These are phyloP conservation scores for Sporobolomyces pararoseus DNA, from an alignment of 768 basidiomycete species.

Conservation along the genomic window DNA sequence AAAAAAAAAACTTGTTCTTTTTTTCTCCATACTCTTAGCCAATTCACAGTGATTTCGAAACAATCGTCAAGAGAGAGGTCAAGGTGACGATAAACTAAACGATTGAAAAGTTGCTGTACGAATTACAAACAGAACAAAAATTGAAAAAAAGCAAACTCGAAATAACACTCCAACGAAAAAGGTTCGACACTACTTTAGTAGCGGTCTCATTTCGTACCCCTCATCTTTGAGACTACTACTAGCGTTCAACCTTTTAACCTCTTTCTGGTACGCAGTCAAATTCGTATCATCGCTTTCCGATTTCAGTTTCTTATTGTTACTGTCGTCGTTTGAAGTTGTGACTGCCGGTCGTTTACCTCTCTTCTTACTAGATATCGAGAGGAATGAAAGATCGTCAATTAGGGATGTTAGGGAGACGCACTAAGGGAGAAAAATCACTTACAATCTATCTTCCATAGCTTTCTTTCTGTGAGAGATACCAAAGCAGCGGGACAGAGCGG, in stretches of 20 bases:
- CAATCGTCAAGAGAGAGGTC: no score
- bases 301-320: slow-evolving; percentile 14
- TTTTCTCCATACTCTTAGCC: no score
- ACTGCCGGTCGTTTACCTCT: slow-evolving; percentile 29
- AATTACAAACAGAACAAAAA: no score
- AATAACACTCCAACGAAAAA: not conserved
- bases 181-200: not conserved
- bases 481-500: not conserved
- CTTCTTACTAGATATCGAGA: slow-evolving; percentile 22
- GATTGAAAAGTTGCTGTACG: no score
- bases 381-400: no score
- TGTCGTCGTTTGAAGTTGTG: not conserved
- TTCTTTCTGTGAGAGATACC: slow-evolving; percentile 21
- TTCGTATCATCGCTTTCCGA: not conserved
- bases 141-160: no score
- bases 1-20: no score
- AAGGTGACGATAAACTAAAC: no score
- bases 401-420: not conserved
- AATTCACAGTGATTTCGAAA: no score
- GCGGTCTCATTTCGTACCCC: slow-evolving; percentile 16
- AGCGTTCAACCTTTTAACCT: slow-evolving; percentile 10
- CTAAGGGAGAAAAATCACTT: not conserved
- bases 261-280: slow-evolving; percentile 28
- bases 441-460: slow-evolving; percentile 34
- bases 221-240: slow-evolving; percentile 25